These are phyloP conservation scores for Ceratocystis cubensis DNA, from an alignment of 2,329 filamentous ascomycete species.

Conservation along the genomic window DNA sequence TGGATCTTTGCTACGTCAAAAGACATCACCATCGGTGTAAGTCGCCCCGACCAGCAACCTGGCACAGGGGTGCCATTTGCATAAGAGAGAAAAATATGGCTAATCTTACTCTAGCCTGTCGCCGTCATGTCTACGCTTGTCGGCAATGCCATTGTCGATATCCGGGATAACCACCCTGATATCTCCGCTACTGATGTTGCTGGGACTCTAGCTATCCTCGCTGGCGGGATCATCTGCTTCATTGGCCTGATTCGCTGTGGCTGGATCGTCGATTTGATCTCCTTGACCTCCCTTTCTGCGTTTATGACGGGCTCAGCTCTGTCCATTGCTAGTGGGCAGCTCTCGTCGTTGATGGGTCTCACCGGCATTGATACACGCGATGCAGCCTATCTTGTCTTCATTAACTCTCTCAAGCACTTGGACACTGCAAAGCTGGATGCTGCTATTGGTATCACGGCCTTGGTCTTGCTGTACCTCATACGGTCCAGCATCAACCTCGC, in stretches of 20 bases:
- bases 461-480: constrained; percentile 65
- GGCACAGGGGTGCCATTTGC: constrained; percentile 9
- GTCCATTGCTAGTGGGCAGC: constrained; percentile 73
- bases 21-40: constrained; percentile 89
- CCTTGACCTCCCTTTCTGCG: constrained; percentile 76
- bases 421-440: constrained; percentile 60
- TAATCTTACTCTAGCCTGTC: constrained; percentile 50
- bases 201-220: constrained; percentile 63
- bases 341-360: constrained; percentile 72
- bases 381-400: constrained; percentile 68
- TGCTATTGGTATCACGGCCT: constrained; percentile 73
- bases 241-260: constrained; percentile 71
- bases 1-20: constrained; percentile 98
- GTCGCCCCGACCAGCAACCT: constrained; percentile 27
- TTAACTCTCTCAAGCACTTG: constrained; percentile 67
- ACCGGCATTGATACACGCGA: constrained; percentile 60
- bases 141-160: constrained; percentile 63
- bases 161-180: constrained; percentile 43
- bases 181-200: constrained; percentile 56
- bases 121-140: constrained; percentile 89
- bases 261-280: constrained; percentile 88
- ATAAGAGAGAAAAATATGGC: not conserved
- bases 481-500: constrained; percentile 50
- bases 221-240: constrained; percentile 62
- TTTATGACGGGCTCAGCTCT: constrained; percentile 97